Conservation (phyloP, 805 yeast species). For the Zygotorulaspora danielsina region DNA sequence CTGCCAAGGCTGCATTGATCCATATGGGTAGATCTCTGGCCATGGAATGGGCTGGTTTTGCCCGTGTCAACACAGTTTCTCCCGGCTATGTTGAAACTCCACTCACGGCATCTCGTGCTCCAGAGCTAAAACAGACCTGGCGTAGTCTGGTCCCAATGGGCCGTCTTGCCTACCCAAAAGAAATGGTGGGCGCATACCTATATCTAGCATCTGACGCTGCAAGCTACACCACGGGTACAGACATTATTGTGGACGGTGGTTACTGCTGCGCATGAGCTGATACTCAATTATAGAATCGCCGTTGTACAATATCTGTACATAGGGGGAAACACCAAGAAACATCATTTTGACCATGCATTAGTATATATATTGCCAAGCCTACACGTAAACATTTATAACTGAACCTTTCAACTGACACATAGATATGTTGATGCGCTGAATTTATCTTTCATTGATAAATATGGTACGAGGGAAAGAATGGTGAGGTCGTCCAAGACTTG, state of each 20-base stretch:
- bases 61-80: constrained; percentile 75
- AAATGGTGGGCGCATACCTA: constrained; percentile 73
- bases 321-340: too few relatives aligned
- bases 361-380: too few relatives aligned
- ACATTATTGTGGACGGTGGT: constrained; percentile 76
- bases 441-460: too few relatives aligned
- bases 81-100: constrained; percentile 87
- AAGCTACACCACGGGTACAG: constrained; percentile 74
- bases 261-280: constrained; percentile 12
- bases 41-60: constrained; percentile 84
- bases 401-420: too few relatives aligned
- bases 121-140: constrained; percentile 47
- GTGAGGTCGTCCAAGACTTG: too few relatives aligned
- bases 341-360: too few relatives aligned
- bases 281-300: not conserved
- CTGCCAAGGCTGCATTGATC: constrained; percentile 78
- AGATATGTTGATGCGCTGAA: too few relatives aligned
- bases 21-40: constrained; percentile 77
- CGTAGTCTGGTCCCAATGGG: constrained; percentile 58
- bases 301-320: too few relatives aligned
- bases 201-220: constrained; percentile 80
- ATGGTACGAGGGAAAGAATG: too few relatives aligned
- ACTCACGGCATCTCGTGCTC: constrained; percentile 47
- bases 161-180: constrained; percentile 68
- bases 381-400: too few relatives aligned